These are phyloP conservation scores for Euphorbia tirucalli DNA, from an alignment of 345 rosid genomes.

Conservation along the genomic window DNA sequence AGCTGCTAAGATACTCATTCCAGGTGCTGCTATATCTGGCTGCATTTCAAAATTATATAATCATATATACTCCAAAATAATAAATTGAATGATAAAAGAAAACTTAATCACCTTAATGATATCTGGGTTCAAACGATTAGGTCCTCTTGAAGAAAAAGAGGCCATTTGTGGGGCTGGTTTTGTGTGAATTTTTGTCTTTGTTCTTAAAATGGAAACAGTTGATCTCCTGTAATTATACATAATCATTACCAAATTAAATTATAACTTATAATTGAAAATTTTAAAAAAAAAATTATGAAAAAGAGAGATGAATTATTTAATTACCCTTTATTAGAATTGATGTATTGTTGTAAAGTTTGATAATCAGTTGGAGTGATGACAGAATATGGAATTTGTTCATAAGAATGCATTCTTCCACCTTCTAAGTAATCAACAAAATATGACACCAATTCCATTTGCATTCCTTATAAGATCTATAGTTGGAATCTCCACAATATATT, in stretches of 20 bases:
- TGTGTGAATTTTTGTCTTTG: not conserved
- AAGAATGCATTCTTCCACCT: not conserved
- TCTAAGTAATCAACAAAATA: not conserved
- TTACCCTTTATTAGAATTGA: not conserved
- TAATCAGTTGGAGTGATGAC: not conserved
- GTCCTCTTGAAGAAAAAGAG: not conserved
- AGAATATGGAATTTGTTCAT: not conserved
- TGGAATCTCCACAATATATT: not conserved
- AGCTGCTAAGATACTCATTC: not conserved
- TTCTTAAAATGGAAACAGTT: not conserved
- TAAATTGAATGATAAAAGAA: not conserved
- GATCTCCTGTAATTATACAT: not conserved
- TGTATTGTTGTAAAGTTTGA: not conserved
- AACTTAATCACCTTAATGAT: not conserved
- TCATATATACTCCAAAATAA: not conserved
- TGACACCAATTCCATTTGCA: not conserved
- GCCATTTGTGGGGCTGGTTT: not conserved
- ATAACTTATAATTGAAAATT: not conserved
- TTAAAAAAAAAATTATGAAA: too few species aligned
- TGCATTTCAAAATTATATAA: not conserved
- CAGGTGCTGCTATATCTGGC: constrained; percentile 5
- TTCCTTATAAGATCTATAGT: not conserved
- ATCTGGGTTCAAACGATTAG: not conserved
- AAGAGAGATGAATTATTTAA: not conserved
- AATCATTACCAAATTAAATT: too few species aligned